Conservation (phyloP, 306 rosid species). For the Vigna trinervia region DNA sequence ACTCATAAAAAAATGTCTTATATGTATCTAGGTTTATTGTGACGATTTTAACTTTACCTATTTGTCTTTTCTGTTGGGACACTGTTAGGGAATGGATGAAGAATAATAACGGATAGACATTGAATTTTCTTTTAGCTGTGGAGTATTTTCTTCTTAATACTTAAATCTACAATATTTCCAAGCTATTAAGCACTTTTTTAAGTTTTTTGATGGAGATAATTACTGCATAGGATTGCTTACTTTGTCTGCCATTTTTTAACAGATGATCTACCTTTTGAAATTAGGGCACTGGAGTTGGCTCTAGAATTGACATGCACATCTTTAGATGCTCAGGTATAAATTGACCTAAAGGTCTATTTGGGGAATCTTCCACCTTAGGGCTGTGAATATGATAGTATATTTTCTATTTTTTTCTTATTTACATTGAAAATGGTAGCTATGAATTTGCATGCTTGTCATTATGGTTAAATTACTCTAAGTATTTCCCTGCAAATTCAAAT, state of each 20-base stretch:
- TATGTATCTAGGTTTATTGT: slow-evolving; percentile 5
- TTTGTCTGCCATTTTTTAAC: slow-evolving; percentile 51
- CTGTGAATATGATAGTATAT: slow-evolving; percentile 6
- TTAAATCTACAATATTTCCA: slow-evolving; percentile 3
- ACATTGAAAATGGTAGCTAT: slow-evolving; percentile 24
- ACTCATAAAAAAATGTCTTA: background rate
- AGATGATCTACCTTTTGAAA: slow-evolving; percentile 95
- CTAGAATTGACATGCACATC: slow-evolving; percentile 90
- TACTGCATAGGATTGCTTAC: slow-evolving; percentile 46
- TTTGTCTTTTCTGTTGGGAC: slow-evolving; percentile 20
- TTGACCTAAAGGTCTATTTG: slow-evolving; percentile 28
- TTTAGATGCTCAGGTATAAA: slow-evolving; percentile 87
- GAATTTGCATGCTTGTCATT: background rate
- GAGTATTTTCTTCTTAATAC: slow-evolving; percentile 21
- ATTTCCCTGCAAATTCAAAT: slow-evolving; percentile 11
- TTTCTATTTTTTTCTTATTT: background rate
- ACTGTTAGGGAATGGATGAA: slow-evolving; percentile 22
- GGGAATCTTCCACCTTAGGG: slow-evolving; percentile 6
- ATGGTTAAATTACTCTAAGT: slow-evolving; percentile 1
- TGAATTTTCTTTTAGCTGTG: slow-evolving; percentile 1
- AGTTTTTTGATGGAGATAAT: slow-evolving; percentile 3
- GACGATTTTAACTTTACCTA: slow-evolving; percentile 1
- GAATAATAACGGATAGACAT: slow-evolving; percentile 26
- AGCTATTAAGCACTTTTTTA: background rate
- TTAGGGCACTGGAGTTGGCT: slow-evolving; percentile 92